Evolutionary conservation across 1,139 yeast species (phyloP), one percentile per base, ranked within the genome.

Genomic region (Dujonia santamariae): DNA sequence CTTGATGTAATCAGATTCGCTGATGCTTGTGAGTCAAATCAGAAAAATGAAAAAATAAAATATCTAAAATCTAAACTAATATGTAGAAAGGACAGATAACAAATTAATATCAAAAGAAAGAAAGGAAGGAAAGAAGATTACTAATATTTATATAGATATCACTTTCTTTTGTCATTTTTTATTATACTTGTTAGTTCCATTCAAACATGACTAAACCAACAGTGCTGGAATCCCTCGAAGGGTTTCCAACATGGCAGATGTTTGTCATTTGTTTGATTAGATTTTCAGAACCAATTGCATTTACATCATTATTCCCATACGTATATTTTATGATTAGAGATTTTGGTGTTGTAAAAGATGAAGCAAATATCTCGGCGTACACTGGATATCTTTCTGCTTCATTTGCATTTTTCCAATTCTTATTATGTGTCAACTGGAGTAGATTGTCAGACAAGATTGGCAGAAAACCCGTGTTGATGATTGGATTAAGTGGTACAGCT

Each of bases 281-380:
- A 34, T 63, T 78, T 34, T 66, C 78, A 7, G 85, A 79, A 48
- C 85, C 85, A 1, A 64, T 80, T 22, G 74, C 84, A 2, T 78
- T 78, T 57, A 75, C 84, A 2, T 77, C 83, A 3, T 50, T 77
- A 22, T 78, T 79, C 51, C 85, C 85, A 3, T 80, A 79, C 48
- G 68, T 79, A 18, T 79, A 74, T 51, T 79, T 76, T 53, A 75
- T 79, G 80, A 77, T 80, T 22, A 56, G 75, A 46, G 78, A 75
- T 41, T 77, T 78, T 44, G 68, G 73, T 4, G 61, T 76, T 19
- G 71, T 77, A 2, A 63, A 67, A 21, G 67, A 68, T 15, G 74
- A 76, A 38, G 67, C 73, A 8, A 72, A 74, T 21, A 71, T 78
- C 24, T 67, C 81, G 2, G 62, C 65, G 34, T 79, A 76, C 50